Evolutionary conservation across 257 asterid species (phyloP).

Genomic region (Solanum stenotomum): DNA sequence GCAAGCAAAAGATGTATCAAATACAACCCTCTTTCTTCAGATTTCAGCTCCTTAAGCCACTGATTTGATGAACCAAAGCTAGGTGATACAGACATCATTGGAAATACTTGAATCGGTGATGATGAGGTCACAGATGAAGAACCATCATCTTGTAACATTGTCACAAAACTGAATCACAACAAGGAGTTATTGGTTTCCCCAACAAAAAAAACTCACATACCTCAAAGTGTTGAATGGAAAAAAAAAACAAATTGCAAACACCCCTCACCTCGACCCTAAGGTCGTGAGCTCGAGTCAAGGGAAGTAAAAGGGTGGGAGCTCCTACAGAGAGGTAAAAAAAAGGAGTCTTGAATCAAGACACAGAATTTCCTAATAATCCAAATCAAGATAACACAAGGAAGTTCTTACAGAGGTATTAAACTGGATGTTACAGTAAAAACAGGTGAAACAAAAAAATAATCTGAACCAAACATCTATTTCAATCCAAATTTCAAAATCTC

Average conservation of each 20-base stretch:
- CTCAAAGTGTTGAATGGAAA: not conserved
- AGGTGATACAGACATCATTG: slow-evolving; percentile 48
- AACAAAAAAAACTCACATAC: not conserved
- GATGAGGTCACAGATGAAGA: slow-evolving; percentile 69
- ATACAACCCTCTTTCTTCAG: slow-evolving; percentile 86
- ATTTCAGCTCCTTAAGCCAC: slow-evolving; percentile 77
- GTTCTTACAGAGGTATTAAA: no score
- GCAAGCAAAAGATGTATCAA: slow-evolving; percentile 72
- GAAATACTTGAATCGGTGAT: slow-evolving; percentile 56
- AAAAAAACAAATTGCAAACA: not conserved
- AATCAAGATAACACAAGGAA: not conserved
- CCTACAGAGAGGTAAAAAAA: not conserved
- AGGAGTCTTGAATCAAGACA: not conserved
- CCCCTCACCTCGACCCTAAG: not conserved
- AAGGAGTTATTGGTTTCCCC: not conserved
- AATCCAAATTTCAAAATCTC: not conserved
- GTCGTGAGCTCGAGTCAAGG: not conserved
- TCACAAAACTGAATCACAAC: not conserved
- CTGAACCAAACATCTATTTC: not conserved
- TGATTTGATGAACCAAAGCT: slow-evolving; percentile 52
- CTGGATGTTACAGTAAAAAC: not conserved
- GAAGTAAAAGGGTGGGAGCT: not conserved
- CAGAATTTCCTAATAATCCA: not conserved
- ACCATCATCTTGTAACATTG: slow-evolving; percentile 90
- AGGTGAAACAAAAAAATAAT: not conserved